A percentile compares a stretch with the other conserved stretches of the same genome.
These are phyloP conservation scores for Paratinospora sagittata DNA, from an alignment of 164 flowering plant species.

Conservation along the genomic window DNA sequence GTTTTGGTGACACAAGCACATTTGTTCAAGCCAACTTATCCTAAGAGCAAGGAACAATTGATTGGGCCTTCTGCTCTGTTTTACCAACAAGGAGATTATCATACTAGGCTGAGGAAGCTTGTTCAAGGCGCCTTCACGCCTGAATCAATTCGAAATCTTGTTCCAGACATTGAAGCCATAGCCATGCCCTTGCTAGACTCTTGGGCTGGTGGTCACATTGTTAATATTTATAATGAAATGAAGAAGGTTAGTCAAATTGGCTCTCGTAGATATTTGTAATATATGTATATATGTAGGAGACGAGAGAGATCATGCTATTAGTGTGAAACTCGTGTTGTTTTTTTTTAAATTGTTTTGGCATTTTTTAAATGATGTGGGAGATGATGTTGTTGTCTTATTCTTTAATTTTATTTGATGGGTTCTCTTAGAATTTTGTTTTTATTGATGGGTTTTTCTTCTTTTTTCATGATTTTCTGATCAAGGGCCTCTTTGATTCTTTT, in stretches of 20 bases:
- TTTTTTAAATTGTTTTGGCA: no score
- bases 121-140: constrained; percentile 57
- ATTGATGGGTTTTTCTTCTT: constrained; percentile 1
- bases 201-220: constrained; percentile 41
- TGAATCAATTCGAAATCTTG: constrained; percentile 36
- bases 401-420: constrained; percentile 6
- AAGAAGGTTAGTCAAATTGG: constrained; percentile 47
- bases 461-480: background rate
- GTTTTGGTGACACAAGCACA: constrained; percentile 66
- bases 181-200: constrained; percentile 40
- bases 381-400: constrained; percentile 14
- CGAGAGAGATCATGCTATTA: background rate
- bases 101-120: constrained; percentile 53
- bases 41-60: constrained; percentile 66
- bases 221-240: constrained; percentile 69
- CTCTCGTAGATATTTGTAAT: no score
- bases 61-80: constrained; percentile 80
- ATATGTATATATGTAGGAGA: no score
- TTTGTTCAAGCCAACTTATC: constrained; percentile 89
- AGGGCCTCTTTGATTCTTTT: constrained; percentile 7
- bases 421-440: constrained; percentile 10
- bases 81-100: constrained; percentile 82
- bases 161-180: constrained; percentile 40
- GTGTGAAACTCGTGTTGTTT: constrained; percentile 13
- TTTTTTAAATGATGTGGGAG: background rate